Evolutionary conservation across 2,329 filamentous ascomycete genomes (phyloP).

Genomic region (Fusarium sp.): DNA sequence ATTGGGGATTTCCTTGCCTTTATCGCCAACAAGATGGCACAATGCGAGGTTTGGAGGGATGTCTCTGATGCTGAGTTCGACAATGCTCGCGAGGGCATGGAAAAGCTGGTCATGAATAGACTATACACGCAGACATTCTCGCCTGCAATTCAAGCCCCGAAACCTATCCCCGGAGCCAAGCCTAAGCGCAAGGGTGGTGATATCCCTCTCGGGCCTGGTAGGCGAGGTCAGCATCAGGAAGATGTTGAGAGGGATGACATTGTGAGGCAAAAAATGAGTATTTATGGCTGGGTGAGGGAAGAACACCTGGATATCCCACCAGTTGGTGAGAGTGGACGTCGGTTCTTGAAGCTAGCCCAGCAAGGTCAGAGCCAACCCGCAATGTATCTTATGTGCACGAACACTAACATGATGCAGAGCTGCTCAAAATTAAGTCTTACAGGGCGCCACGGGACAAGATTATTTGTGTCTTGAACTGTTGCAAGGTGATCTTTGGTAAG

Average conservation of each 20-base stretch:
- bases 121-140: slow-evolving; percentile 97
- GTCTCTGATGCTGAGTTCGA: slow-evolving; percentile 98
- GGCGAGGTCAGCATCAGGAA: slow-evolving; percentile 95
- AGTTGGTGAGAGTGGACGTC: slow-evolving; percentile 85
- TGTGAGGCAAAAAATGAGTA: slow-evolving; percentile 95
- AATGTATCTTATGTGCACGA: slow-evolving; percentile 2
- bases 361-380: slow-evolving; percentile 70
- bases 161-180: slow-evolving; percentile 77
- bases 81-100: slow-evolving; percentile 98
- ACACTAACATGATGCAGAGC: slow-evolving; percentile 67
- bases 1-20: slow-evolving; percentile 96
- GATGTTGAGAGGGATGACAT: slow-evolving; percentile 97
- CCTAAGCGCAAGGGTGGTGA: slow-evolving; percentile 77
- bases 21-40: slow-evolving; percentile 97
- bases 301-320: slow-evolving; percentile 93
- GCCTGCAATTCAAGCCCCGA: slow-evolving; percentile 86
- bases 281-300: slow-evolving; percentile 95
- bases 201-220: slow-evolving; percentile 80
- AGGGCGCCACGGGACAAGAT: slow-evolving; percentile 98
- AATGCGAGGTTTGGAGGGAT: slow-evolving; percentile 96
- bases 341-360: slow-evolving; percentile 89
- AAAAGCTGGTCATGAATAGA: slow-evolving; percentile 99
- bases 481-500: slow-evolving; percentile 97
- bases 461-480: slow-evolving; percentile 97
- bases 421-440: slow-evolving; percentile 96